Evolutionary conservation across 352 stramenopile genomes (phyloP).

Genomic region (Globisporangium mamillatum): DNA sequence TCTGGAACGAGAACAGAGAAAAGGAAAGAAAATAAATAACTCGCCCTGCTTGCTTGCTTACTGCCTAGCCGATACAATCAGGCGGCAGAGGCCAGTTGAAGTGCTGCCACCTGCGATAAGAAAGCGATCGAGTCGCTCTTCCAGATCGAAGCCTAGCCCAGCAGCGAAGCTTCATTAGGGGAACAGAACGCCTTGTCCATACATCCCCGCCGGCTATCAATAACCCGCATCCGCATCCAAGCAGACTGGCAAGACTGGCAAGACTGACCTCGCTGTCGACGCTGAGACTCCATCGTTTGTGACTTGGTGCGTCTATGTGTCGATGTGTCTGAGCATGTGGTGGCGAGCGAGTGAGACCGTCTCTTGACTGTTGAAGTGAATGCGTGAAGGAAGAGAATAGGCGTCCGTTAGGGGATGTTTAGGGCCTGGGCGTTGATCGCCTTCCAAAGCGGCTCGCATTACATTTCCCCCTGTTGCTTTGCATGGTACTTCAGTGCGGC

Average conservation of each 20-base stretch:
- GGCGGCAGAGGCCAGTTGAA: constrained; percentile 8
- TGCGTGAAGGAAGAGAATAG: constrained; percentile 1
- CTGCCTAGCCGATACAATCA: constrained; percentile 6
- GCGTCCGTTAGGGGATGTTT: not conserved
- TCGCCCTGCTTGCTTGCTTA: not conserved
- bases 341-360: not conserved
- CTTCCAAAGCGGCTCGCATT: not conserved
- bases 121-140: not conserved
- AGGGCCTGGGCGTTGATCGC: not conserved
- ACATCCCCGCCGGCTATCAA: not conserved
- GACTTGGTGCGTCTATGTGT: constrained; percentile 5
- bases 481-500: not conserved
- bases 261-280: not conserved
- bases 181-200: constrained; percentile 1
- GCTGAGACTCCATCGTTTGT: not conserved
- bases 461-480: not conserved
- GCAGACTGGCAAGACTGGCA: too few relatives aligned
- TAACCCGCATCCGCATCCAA: not conserved
- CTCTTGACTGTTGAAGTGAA: constrained; percentile 9
- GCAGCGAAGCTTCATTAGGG: not conserved
- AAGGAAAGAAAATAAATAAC: constrained; percentile 22
- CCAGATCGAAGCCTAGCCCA: not conserved
- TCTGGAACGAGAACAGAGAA: constrained; percentile 22
- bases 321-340: not conserved
- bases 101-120: not conserved